Percentiles rank a stretch among this genome's conserved stretches.
phyloP scores from a whole-genome alignment of 2,329 filamentous ascomycete species.

The Didymella sp. region DNA sequence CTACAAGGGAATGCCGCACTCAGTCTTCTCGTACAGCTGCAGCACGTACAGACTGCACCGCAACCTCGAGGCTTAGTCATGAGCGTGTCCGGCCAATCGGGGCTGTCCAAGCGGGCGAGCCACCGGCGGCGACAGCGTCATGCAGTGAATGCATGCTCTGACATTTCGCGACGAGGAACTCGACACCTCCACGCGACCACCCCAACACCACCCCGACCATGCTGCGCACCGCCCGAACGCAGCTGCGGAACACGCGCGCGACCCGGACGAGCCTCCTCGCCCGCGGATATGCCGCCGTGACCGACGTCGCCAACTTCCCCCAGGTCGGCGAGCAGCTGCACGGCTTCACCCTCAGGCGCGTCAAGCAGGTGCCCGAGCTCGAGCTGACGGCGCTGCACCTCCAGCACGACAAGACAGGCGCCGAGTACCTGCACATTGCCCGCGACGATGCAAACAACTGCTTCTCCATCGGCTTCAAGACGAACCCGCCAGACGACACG shows the following conservation, averaged over 20 bases:
- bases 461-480: conserved; percentile 99
- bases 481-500: conserved; percentile 94
- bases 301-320: conserved; percentile 77
- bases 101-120: no score
- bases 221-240: conserved; percentile 48
- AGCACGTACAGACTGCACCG: no score
- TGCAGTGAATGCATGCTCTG: neutral
- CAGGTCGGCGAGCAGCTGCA: conserved; percentile 84
- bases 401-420: conserved; percentile 92
- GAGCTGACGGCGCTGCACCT: conserved; percentile 90
- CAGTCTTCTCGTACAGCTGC: no score
- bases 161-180: no score
- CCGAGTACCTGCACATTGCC: conserved; percentile 94
- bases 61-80: neutral
- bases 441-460: conserved; percentile 98
- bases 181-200: neutral
- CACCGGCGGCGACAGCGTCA: no score
- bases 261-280: conserved; percentile 18
- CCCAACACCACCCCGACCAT: conserved; percentile 26
- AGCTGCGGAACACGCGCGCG: conserved; percentile 31
- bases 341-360: conserved; percentile 87
- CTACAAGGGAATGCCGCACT: neutral
- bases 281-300: conserved; percentile 67
- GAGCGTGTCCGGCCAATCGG: conserved; percentile 3
- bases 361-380: conserved; percentile 92